Base-by-base conservation (phyloP, 768 basidiomycete species). In the Termitomyces sp. region DNA sequence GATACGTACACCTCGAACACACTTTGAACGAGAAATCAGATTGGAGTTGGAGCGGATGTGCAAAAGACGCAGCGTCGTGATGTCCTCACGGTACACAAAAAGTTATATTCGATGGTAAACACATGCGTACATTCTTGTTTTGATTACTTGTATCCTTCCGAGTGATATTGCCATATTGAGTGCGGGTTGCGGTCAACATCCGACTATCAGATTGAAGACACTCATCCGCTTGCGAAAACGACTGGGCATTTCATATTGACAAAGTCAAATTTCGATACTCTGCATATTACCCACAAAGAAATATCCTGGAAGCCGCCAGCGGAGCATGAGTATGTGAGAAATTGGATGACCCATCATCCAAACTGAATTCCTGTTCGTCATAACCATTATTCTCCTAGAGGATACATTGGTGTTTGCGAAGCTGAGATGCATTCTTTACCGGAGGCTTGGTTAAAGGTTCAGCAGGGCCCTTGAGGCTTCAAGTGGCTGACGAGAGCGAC, bases 151-250 rank as follows among this genome's bases (percentile, higher is more conserved):
- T 8, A 32, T 32, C 9, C 8, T 30, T 30, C n/a, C n/a, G n/a
- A n/a, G n/a, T n/a, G n/a, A n/a, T n/a, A n/a, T n/a, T n/a, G n/a
- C n/a, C 10, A 68, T 66, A 54, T 65, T 68, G 10, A 70, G 53
- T 6, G 65, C 54, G 66, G 58, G n/a, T 55, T 57, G n/a, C 58
- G 62, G 19, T 70, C 67, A n/a, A n/a, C n/a, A n/a, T n/a, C n/a
- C n/a, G n/a, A n/a, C 55, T 53, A 28, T 67, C 60, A n/a, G 59
- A 59, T 2, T 4, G 28, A 28, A 38, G 38, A 34, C 44, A 17
- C 35, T 52, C 38, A 14, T 42, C 44, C 54, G 55, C 41, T 40
- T 19, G 21, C 21, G 22, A 17, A 30, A n/a, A 48, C 22, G 22
- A 22, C 35, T 35, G 55, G 53, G 40, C 35, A 53, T 35, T 58